Evolutionary conservation across 148 eudicot genomes (phyloP).

Genomic region (Cornus kousa): DNA sequence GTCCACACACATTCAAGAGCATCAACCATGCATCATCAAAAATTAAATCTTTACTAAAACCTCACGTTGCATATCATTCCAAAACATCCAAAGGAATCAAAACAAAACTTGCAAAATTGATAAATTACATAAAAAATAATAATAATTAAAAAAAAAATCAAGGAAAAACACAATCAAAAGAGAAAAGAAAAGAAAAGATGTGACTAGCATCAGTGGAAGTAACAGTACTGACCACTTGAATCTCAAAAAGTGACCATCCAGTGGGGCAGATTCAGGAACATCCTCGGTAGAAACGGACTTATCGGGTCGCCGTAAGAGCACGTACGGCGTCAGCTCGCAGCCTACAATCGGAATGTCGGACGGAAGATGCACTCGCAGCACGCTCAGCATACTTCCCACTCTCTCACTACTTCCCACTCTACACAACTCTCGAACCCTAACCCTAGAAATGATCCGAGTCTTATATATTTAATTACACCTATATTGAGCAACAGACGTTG

Average conservation of each 20-base stretch:
- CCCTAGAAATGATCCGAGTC: slow-evolving; percentile 15
- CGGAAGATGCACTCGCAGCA: slow-evolving; percentile 85
- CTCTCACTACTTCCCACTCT: slow-evolving; percentile 19
- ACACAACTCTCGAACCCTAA: slow-evolving; percentile 21
- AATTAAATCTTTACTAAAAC: not conserved
- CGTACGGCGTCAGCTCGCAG: slow-evolving; percentile 91
- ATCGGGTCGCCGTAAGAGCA: slow-evolving; percentile 66
- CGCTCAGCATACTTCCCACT: slow-evolving; percentile 69
- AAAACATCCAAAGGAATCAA: not conserved
- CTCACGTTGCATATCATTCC: too few relatives aligned
- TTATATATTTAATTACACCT: not conserved
- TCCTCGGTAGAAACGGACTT: slow-evolving; percentile 66
- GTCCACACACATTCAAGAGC: not conserved
- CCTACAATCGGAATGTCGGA: slow-evolving; percentile 98
- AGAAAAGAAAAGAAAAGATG: not conserved
- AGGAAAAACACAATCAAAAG: not conserved
- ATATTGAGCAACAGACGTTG: slow-evolving; percentile 22
- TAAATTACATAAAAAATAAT: not conserved
- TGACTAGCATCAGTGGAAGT: not conserved
- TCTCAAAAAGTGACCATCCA: slow-evolving; percentile 86
- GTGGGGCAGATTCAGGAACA: slow-evolving; percentile 67
- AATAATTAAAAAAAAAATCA: not conserved
- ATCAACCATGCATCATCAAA: not conserved
- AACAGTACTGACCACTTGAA: slow-evolving; percentile 61
- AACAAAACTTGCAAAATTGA: not conserved